Evolutionary conservation across 108 stramenopile species (phyloP), one percentile per base, ranked within the genome.

Genomic region (Schizochytrium sp.): DNA sequence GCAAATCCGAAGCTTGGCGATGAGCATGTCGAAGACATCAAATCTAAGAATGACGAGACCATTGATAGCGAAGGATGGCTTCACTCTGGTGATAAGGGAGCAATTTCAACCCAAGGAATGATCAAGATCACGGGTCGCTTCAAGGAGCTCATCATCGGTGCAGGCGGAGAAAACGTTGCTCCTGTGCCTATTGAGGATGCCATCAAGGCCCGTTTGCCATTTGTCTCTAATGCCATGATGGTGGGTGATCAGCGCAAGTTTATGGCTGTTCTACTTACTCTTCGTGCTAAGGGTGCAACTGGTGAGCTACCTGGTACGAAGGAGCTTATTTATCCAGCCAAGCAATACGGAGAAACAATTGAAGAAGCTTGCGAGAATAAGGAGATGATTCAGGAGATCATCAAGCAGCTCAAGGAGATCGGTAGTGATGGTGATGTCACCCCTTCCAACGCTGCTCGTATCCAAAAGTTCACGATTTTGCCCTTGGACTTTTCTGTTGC

Each of bases 81-180:
- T 15, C 88, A 60, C 88, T 50, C 58, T 49, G 88, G 88, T 7
- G 88, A 88, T 46, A 49, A 55, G 58, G 88, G 88, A 45, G 58
- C 17, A 41, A 4, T 88, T 41, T 41, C 4, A 40, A 45, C 44
- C 3, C 61, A 72, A n/a, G 91, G 93, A 3, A 90, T 73, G 69
- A 55, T 92, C 38, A 40, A 53, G 19, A 93, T 92, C 56, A 93
- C 93, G 15, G 93, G 93, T 42, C 88, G 93, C 38, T 92, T 88
- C 45, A 93, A 93, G 59, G 93, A 93, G 40, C 72, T 94, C 38
- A 92, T 94, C 76, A 94, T 96, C 92, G 95, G 95, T 3, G 95
- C 95, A 2, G 96, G 96, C 28, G 96, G 95, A 28, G 95, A 96
- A 89, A 96, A 95, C 87, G 88, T 96, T 46, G 90, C 95, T 2